These are phyloP conservation scores for Trametes polyzona DNA, from an alignment of 1,284 basidiomycete genomes.

Conservation along the genomic window DNA sequence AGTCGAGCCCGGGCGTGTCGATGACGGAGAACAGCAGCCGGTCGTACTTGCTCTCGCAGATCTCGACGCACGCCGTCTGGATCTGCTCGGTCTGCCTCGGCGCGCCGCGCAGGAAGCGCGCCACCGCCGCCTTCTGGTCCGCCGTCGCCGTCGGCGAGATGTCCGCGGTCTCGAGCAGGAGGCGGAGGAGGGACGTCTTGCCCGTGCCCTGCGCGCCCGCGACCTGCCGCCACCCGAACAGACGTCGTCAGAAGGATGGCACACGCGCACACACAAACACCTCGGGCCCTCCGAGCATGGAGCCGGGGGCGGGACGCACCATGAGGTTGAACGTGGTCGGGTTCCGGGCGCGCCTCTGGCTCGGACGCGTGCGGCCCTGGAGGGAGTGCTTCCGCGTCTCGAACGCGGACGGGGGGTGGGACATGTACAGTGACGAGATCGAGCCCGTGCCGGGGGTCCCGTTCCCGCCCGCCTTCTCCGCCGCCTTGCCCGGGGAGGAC, in stretches of 20 bases:
- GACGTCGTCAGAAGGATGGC: no score
- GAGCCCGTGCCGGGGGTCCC: constrained; percentile 41
- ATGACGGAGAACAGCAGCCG: constrained; percentile 74
- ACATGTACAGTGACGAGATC: constrained; percentile 73
- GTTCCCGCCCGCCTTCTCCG: no score
- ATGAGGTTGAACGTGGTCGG: constrained; percentile 83
- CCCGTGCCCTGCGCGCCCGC: constrained; percentile 79
- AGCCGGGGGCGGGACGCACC: constrained; percentile 48
- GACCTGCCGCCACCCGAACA: constrained; percentile 51
- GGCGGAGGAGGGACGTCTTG: constrained; percentile 73
- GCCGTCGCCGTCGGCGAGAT: constrained; percentile 69
- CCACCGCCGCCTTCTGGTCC: constrained; percentile 67
- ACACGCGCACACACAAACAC: no score
- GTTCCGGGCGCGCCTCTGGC: constrained; percentile 62
- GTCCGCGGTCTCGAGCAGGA: constrained; percentile 77
- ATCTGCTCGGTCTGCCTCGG: constrained; percentile 64
- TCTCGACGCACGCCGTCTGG: constrained; percentile 70
- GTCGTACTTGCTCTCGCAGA: constrained; percentile 79
- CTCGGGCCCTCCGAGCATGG: not conserved
- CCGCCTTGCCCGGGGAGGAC: constrained; percentile 49
- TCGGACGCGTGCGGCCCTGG: constrained; percentile 41
- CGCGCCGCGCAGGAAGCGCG: constrained; percentile 59
- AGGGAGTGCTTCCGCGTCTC: constrained; percentile 49
- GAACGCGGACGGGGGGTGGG: constrained; percentile 61
- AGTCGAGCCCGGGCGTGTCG: constrained; percentile 83